Conservation (phyloP, 192 early-diverging fungal species). For the Linnemannia hyalina region DNA sequence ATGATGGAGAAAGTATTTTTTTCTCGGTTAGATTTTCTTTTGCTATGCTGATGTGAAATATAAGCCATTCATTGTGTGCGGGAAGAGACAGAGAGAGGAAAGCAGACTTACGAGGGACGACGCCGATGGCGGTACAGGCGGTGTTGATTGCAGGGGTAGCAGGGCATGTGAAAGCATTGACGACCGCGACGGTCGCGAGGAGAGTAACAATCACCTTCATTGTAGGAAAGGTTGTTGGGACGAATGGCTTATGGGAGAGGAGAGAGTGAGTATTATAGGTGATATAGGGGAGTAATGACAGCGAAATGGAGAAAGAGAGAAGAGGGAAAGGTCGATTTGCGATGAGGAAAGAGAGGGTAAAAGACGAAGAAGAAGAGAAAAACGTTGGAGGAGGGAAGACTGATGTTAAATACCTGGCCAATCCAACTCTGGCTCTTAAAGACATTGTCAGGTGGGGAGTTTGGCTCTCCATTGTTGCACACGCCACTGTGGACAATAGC, state of each 20-base stretch:
- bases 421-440: too few species aligned
- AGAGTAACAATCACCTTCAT: conserved; percentile 25
- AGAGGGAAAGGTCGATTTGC: not conserved
- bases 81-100: not conserved
- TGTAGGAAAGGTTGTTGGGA: not conserved
- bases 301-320: not conserved
- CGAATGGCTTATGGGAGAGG: not conserved
- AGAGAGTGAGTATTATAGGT: not conserved
- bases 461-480: too few species aligned
- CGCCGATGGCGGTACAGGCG: conserved; percentile 15
- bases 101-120: conserved; percentile 21
- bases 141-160: not conserved
- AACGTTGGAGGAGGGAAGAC: not conserved
- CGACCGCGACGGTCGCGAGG: conserved; percentile 24
- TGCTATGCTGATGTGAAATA: not conserved
- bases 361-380: not conserved
- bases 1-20: not conserved
- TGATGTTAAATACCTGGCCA: not conserved
- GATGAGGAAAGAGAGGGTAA: not conserved
- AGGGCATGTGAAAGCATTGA: conserved; percentile 27
- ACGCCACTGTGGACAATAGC: too few species aligned
- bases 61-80: not conserved
- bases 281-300: not conserved
- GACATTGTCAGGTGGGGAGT: too few species aligned
- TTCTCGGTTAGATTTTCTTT: not conserved